These are phyloP conservation scores for Arctostaphylos glauca DNA, from an alignment of 148 eudicot genomes.

Conservation along the genomic window DNA sequence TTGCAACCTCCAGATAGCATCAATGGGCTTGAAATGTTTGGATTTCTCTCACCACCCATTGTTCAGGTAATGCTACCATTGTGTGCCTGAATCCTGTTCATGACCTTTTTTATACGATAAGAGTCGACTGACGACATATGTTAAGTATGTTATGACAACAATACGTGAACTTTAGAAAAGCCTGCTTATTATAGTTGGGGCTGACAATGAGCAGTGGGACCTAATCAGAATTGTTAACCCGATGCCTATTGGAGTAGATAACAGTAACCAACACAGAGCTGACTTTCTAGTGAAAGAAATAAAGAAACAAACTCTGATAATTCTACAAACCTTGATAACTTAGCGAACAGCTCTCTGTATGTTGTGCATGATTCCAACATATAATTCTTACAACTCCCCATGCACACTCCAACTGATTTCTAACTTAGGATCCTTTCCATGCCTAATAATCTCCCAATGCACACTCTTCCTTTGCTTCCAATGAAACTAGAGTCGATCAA, in stretches of 20 bases:
- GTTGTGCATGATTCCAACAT: background rate
- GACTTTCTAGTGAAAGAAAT: too few relatives aligned
- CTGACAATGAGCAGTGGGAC: background rate
- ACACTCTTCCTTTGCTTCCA: background rate
- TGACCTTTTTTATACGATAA: background rate
- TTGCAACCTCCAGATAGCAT: conserved; percentile 27
- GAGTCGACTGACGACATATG: background rate
- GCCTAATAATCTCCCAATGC: background rate
- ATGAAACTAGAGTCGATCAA: background rate
- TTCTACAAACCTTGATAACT: background rate
- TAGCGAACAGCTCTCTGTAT: background rate
- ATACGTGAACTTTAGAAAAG: background rate
- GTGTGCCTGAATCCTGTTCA: background rate
- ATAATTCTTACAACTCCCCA: background rate
- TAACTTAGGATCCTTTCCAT: background rate
- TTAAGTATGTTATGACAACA: background rate
- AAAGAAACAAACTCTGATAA: background rate
- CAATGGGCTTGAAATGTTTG: conserved; percentile 58
- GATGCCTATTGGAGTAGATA: background rate
- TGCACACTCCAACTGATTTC: background rate
- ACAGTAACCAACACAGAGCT: background rate
- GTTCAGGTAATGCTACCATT: conserved; percentile 37
- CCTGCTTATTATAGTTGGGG: background rate
- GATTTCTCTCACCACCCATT: conserved; percentile 42
- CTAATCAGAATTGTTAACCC: background rate